These are phyloP conservation scores for Mangifera indica DNA, from an alignment of 345 rosid species.

Conservation along the genomic window DNA sequence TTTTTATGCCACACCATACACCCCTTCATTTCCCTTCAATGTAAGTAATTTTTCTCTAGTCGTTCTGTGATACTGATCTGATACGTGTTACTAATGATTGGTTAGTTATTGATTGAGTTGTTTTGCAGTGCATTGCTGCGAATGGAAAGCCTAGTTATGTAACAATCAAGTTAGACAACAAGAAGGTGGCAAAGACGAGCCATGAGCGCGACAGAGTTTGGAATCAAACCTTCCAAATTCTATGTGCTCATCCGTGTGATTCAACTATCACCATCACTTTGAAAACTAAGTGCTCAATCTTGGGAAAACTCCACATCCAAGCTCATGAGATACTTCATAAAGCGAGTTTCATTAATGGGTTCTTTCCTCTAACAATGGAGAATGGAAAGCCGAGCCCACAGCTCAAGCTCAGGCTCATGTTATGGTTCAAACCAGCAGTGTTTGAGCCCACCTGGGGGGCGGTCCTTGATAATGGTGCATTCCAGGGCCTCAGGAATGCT, in stretches of 20 bases:
- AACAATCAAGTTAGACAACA: conserved; percentile 61
- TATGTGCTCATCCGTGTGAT: conserved; percentile 67
- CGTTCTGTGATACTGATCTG: too few species aligned
- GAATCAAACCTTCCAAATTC: conserved; percentile 84
- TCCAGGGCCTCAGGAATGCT: conserved; percentile 63
- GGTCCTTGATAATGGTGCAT: conserved; percentile 37
- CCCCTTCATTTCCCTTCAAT: conserved; percentile 63
- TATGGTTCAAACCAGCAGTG: conserved; percentile 86
- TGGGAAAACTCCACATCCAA: conserved; percentile 53
- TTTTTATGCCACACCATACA: conserved; percentile 69
- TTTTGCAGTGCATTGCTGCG: conserved; percentile 47
- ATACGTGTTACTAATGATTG: too few species aligned
- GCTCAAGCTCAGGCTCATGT: conserved; percentile 56
- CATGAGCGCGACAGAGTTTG: conserved; percentile 64
- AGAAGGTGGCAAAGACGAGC: conserved; percentile 68
- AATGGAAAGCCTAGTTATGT: conserved; percentile 63
- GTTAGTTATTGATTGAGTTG: not conserved
- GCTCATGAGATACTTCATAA: conserved; percentile 48
- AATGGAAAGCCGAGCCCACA: conserved; percentile 48
- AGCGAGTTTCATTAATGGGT: conserved; percentile 55
- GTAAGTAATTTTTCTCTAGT: conserved; percentile 34
- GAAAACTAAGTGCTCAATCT: conserved; percentile 63
- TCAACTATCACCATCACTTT: conserved; percentile 62
- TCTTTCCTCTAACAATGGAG: conserved; percentile 53
- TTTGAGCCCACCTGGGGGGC: conserved; percentile 58